Percentiles rank a stretch among this genome's conserved stretches.
These are phyloP conservation scores for Escallonia herrerae DNA, from an alignment of 129 eudicot species.

Conservation along the genomic window DNA sequence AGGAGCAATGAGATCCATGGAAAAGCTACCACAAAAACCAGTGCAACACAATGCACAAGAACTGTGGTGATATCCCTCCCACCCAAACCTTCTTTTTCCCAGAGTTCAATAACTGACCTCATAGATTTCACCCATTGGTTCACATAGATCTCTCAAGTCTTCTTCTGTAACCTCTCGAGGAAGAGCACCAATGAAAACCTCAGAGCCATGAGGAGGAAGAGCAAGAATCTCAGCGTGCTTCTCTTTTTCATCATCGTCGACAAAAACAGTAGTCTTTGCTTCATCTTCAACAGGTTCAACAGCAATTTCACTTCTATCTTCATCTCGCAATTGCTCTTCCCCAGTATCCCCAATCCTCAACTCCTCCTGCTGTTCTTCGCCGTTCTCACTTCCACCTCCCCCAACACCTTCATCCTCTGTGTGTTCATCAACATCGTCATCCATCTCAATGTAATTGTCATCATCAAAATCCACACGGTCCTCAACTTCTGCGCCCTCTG, in stretches of 20 bases:
- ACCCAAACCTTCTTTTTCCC: not conserved
- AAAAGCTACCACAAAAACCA: not conserved
- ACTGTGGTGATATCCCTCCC: too few species aligned
- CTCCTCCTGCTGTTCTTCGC: slow-evolving; percentile 47
- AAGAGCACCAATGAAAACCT: slow-evolving; percentile 91
- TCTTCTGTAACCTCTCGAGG: slow-evolving; percentile 82
- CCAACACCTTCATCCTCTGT: slow-evolving; percentile 58
- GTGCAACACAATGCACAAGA: too few species aligned
- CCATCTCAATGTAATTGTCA: slow-evolving; percentile 71
- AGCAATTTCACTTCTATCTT: slow-evolving; percentile 32
- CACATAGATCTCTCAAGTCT: slow-evolving; percentile 85
- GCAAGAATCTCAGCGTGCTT: slow-evolving; percentile 74
- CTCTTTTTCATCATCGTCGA: slow-evolving; percentile 31
- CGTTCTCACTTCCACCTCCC: slow-evolving; percentile 49
- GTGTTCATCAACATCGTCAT: slow-evolving; percentile 77
- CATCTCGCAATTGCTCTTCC: slow-evolving; percentile 42
- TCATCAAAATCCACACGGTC: slow-evolving; percentile 98
- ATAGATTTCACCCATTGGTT: slow-evolving; percentile 69
- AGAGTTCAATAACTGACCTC: slow-evolving; percentile 48
- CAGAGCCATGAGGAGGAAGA: slow-evolving; percentile 95
- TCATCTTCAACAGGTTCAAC: slow-evolving; percentile 34
- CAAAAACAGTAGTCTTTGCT: slow-evolving; percentile 26
- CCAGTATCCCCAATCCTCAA: slow-evolving; percentile 36
- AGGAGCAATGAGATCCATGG: not conserved
- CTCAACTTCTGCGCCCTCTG: slow-evolving; percentile 77